phyloP scores from a whole-genome alignment of 2,329 filamentous ascomycete species.

The Neophaeococcomyces mojaviensis region DNA sequence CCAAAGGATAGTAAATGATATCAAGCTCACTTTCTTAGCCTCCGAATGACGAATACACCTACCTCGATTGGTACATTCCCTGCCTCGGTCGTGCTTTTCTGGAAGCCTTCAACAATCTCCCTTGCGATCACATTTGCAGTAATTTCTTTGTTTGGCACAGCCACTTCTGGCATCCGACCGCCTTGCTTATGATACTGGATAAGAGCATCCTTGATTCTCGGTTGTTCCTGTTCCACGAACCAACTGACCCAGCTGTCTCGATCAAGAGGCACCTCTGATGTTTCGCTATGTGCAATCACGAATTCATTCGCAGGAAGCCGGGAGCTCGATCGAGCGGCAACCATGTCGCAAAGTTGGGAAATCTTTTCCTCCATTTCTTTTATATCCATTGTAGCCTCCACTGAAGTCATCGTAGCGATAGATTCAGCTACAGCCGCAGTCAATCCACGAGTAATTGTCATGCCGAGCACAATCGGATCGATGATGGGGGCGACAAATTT shows the following conservation, averaged over 20 bases:
- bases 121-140: slow-evolving; percentile 50
- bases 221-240: slow-evolving; percentile 59
- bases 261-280: slow-evolving; percentile 44
- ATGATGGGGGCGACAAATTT: slow-evolving; percentile 55
- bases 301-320: slow-evolving; percentile 31
- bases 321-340: slow-evolving; percentile 27
- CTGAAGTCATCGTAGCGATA: slow-evolving; percentile 48
- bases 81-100: slow-evolving; percentile 36
- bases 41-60: slow-evolving; percentile 43
- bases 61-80: slow-evolving; percentile 37
- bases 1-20: neutral
- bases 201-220: slow-evolving; percentile 42
- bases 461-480: slow-evolving; percentile 52
- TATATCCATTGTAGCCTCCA: slow-evolving; percentile 49
- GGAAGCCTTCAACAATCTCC: slow-evolving; percentile 53
- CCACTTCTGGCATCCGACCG: slow-evolving; percentile 26
- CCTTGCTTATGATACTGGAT: slow-evolving; percentile 24
- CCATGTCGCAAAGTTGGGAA: slow-evolving; percentile 31
- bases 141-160: slow-evolving; percentile 37
- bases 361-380: slow-evolving; percentile 41
- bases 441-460: slow-evolving; percentile 52
- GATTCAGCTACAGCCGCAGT: slow-evolving; percentile 49
- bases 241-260: slow-evolving; percentile 54
- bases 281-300: slow-evolving; percentile 43
- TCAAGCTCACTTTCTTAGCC: slow-evolving; percentile 19